Conservation (phyloP, 352 stramenopile genomes). For the Blastocystis sp. region DNA sequence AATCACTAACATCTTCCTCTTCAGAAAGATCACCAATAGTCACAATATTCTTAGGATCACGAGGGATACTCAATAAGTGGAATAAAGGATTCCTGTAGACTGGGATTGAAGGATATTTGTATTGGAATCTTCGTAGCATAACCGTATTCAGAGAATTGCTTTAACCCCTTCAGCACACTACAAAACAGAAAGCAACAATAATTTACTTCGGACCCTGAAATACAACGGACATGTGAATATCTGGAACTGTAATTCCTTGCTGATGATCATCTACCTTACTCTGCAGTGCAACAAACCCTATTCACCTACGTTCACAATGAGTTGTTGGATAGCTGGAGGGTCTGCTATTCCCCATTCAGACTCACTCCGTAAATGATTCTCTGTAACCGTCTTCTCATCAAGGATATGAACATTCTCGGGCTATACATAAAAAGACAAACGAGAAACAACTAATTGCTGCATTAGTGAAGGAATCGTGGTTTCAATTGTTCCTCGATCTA, state of each 20-base stretch:
- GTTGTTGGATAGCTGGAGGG: slow-evolving; percentile 27
- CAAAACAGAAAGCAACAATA: background rate
- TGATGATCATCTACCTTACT: background rate
- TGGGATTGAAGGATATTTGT: slow-evolving; percentile 4
- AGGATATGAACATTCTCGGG: slow-evolving; percentile 30
- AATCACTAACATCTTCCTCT: slow-evolving; percentile 8
- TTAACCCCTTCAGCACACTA: slow-evolving; percentile 35
- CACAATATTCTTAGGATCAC: slow-evolving; percentile 5
- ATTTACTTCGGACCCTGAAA: slow-evolving; percentile 38
- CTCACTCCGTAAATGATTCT: slow-evolving; percentile 12
- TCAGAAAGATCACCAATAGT: slow-evolving; percentile 1
- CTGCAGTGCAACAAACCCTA: background rate
- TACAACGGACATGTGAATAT: slow-evolving; percentile 3
- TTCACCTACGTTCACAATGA: slow-evolving; percentile 15
- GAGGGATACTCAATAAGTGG: slow-evolving; percentile 32
- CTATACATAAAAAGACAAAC: background rate
- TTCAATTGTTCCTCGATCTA: background rate
- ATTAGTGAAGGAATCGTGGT: background rate
- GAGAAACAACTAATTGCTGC: background rate
- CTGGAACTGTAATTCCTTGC: background rate
- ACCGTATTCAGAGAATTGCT: slow-evolving; percentile 25
- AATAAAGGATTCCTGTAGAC: background rate
- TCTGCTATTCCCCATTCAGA: slow-evolving; percentile 30
- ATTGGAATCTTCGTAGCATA: slow-evolving; percentile 36
- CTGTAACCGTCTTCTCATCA: background rate